These are phyloP conservation scores for Lactarius pseudohatsudake DNA, from an alignment of 768 basidiomycete genomes.

Conservation along the genomic window DNA sequence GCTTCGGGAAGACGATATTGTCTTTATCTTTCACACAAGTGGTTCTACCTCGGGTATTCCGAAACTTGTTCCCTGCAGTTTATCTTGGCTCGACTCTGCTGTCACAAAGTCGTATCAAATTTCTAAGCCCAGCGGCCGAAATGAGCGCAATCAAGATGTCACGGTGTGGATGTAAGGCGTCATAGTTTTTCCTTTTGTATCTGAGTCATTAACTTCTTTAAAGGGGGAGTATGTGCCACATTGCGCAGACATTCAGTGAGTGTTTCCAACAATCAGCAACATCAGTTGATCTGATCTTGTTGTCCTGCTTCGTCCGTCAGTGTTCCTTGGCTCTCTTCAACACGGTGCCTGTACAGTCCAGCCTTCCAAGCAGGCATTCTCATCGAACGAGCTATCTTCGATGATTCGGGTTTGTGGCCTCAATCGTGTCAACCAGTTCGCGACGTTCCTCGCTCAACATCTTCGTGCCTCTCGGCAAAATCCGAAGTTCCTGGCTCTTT, in stretches of 20 bases:
- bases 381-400: slow-evolving; percentile 65
- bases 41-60: slow-evolving; percentile 85
- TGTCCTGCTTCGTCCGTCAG: slow-evolving; percentile 39
- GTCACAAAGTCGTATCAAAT: slow-evolving; percentile 59
- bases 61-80: slow-evolving; percentile 72
- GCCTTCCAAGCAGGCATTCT: slow-evolving; percentile 63
- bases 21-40: slow-evolving; percentile 77
- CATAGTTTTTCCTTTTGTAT: slow-evolving; percentile 29
- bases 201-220: slow-evolving; percentile 38
- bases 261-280: slow-evolving; percentile 25
- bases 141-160: slow-evolving; percentile 60
- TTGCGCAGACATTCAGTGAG: slow-evolving; percentile 74
- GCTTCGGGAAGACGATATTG: slow-evolving; percentile 43
- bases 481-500: slow-evolving; percentile 57
- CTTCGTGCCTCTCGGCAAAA: slow-evolving; percentile 59
- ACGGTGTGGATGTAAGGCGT: slow-evolving; percentile 67
- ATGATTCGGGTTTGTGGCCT: slow-evolving; percentile 68
- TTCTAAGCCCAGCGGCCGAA: slow-evolving; percentile 42
- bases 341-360: slow-evolving; percentile 73
- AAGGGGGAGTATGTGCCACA: slow-evolving; percentile 85
- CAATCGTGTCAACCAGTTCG: slow-evolving; percentile 76
- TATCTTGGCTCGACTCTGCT: slow-evolving; percentile 62
- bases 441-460: slow-evolving; percentile 64
- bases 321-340: slow-evolving; percentile 70
- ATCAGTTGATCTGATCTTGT: slow-evolving; percentile 29